Evolutionary conservation across 768 basidiomycete genomes (phyloP).

Genomic region (Leccinum broughii): DNA sequence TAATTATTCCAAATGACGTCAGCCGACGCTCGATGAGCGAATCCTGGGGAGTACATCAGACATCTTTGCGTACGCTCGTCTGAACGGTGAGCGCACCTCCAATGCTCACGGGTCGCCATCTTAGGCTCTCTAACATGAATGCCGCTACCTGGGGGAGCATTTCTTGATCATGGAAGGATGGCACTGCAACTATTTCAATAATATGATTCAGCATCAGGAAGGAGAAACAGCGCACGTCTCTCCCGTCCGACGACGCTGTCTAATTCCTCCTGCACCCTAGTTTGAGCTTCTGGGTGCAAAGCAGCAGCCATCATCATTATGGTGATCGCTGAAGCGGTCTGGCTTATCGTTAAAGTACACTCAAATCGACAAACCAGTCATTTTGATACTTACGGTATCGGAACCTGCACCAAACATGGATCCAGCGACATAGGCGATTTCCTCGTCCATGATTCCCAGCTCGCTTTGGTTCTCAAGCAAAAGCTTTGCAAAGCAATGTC

Average conservation of each 20-base stretch:
- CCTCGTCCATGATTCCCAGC: conserved; percentile 34
- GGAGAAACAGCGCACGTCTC: conserved; percentile 15
- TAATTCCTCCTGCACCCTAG: conserved; percentile 51
- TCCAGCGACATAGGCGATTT: conserved; percentile 41
- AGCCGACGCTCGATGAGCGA: conserved; percentile 60
- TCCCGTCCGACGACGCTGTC: conserved; percentile 49
- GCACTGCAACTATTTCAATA: conserved; percentile 27
- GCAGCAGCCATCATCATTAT: conserved; percentile 57
- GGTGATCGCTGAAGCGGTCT: conserved; percentile 49
- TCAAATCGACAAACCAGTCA: neutral
- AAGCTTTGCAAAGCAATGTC: conserved; percentile 37
- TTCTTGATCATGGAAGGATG: conserved; percentile 37
- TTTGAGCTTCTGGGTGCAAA: conserved; percentile 49
- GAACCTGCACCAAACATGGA: conserved; percentile 45
- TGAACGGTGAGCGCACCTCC: conserved; percentile 21
- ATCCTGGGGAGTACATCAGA: conserved; percentile 41
- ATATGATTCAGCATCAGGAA: neutral
- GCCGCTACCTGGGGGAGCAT: conserved; percentile 37
- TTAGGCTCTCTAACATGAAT: conserved; percentile 36
- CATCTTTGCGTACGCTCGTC: neutral
- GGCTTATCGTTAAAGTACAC: neutral
- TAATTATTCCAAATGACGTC: conserved; percentile 47
- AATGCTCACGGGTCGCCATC: conserved; percentile 40
- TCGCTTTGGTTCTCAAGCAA: conserved; percentile 38
- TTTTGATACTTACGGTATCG: conserved; percentile 35